These are phyloP conservation scores for Gaeumannomyces sp. DNA, from an alignment of 2,329 filamentous ascomycete genomes.

Conservation along the genomic window DNA sequence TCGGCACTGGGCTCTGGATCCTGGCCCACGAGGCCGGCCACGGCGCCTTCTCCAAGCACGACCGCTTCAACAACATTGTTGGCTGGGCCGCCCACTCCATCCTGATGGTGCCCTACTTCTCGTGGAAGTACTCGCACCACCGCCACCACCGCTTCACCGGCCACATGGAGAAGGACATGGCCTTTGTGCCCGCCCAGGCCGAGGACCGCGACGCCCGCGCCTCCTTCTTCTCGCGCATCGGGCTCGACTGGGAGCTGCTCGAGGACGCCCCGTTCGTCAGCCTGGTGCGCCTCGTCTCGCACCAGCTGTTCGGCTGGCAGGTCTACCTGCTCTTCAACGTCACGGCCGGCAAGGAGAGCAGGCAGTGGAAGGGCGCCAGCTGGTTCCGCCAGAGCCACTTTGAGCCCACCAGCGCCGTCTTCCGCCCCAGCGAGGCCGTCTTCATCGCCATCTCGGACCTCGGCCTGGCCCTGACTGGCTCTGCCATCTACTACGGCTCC, in stretches of 20 bases:
- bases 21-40: constrained; percentile 67
- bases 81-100: constrained; percentile 66
- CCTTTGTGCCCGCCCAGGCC: constrained; percentile 50
- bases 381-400: constrained; percentile 51
- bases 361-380: constrained; percentile 34
- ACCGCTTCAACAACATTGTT: constrained; percentile 58
- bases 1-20: constrained; percentile 65
- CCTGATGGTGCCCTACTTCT: constrained; percentile 61
- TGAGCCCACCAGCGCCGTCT: constrained; percentile 55
- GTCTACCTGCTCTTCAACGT: constrained; percentile 57
- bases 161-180: constrained; percentile 62
- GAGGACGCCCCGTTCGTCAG: constrained; percentile 58
- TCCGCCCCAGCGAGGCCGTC: constrained; percentile 48
- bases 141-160: constrained; percentile 64
- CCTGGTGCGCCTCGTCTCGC: constrained; percentile 47
- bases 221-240: constrained; percentile 20
- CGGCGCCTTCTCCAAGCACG: constrained; percentile 56
- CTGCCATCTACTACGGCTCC: constrained; percentile 44
- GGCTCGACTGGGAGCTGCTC: constrained; percentile 43
- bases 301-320: constrained; percentile 61
- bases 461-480: constrained; percentile 46
- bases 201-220: constrained; percentile 17
- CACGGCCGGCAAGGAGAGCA: constrained; percentile 40
- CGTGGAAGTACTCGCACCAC: constrained; percentile 65
- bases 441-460: constrained; percentile 55